Evolutionary conservation across 805 yeast species (phyloP), one percentile per base, ranked within the genome.

Genomic region (Pichia californica): DNA sequence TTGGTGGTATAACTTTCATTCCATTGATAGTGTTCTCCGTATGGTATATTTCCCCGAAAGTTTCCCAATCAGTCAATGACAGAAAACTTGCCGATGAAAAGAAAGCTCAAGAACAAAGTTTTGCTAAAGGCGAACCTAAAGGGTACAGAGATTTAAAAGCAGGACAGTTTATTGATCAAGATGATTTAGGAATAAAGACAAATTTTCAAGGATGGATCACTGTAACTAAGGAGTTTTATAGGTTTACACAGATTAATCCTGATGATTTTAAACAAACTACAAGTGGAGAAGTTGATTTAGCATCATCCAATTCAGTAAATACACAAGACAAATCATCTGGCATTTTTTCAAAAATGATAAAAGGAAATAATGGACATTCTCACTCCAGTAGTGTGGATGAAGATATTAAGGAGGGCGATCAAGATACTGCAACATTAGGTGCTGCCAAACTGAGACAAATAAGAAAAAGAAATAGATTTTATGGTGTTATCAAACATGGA

Each of bases 1-100:
- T 84, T 3, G 97, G 97, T 7, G 96, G 96, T 0, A 39, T 88
- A 7, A 87, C 96, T 0, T 77, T 89, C 49, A 61, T 87, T 19
- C 96, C 95, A 1, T 47, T 81, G 30, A 45, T 76, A 2, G 30
- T 79, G 0, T 26, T 70, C 2, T 53, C 72, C 28, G 46, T 74
- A 16, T 74, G 59, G 55, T 69, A 30, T 64, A 71, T 38, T 67
- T 60, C 53, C 40, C 78, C 66, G 38, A 55, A 50, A 39, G 58
- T 52, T 28, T 50, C 60, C 4, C 39, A 30, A 19, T 62, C 54
- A 19, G 53, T 55, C 4, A 47, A 47, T 10, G 55, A 47, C n/a
- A 41, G 44, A 26, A 32, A 15, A 2, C n/a, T 32, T 9, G 37
- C 30, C 2, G 51, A 46, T 13, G 40, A 45, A 3, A 59, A 62